Evolutionary conservation across 1,284 basidiomycete species (phyloP).

Genomic region (Quambalaria eucalypti): DNA sequence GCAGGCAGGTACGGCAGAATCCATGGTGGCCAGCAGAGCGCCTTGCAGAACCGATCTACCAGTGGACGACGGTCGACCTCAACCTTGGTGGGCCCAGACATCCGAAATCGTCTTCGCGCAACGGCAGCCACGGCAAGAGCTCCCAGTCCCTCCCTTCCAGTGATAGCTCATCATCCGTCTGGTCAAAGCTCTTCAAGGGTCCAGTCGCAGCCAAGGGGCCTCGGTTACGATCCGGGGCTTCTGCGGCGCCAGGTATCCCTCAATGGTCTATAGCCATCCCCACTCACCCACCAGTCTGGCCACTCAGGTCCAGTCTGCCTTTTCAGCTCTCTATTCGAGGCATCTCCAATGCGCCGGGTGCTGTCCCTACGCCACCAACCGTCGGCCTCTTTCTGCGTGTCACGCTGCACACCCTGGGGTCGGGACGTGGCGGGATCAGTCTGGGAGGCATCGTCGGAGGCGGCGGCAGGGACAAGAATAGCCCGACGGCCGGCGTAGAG

Average conservation of each 20-base stretch:
- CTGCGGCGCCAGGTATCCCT: neutral
- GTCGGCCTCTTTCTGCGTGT: neutral
- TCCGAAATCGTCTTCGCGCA: neutral
- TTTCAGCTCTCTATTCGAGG: neutral
- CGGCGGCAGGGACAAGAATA: neutral
- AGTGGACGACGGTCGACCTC: slow-evolving; percentile 8
- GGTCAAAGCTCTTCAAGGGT: neutral
- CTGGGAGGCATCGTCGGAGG: neutral
- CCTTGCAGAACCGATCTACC: slow-evolving; percentile 5
- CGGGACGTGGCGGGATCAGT: no score
- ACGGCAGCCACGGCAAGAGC: neutral
- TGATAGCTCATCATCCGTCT: neutral
- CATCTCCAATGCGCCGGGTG: neutral
- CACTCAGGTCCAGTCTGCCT: slow-evolving; percentile 3
- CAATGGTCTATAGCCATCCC: slow-evolving; percentile 1
- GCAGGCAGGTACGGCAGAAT: slow-evolving; percentile 16
- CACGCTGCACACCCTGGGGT: neutral
- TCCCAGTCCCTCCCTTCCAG: neutral
- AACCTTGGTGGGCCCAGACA: slow-evolving; percentile 1
- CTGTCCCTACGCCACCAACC: neutral
- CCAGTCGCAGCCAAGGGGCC: slow-evolving; percentile 1
- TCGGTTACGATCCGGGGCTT: no score
- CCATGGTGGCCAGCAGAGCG: slow-evolving; percentile 1
- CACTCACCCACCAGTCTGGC: slow-evolving; percentile 1
- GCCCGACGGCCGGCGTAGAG: neutral